These are phyloP conservation scores for Apiospora sp. DNA, from an alignment of 2,329 filamentous ascomycete species.

Conservation along the genomic window DNA sequence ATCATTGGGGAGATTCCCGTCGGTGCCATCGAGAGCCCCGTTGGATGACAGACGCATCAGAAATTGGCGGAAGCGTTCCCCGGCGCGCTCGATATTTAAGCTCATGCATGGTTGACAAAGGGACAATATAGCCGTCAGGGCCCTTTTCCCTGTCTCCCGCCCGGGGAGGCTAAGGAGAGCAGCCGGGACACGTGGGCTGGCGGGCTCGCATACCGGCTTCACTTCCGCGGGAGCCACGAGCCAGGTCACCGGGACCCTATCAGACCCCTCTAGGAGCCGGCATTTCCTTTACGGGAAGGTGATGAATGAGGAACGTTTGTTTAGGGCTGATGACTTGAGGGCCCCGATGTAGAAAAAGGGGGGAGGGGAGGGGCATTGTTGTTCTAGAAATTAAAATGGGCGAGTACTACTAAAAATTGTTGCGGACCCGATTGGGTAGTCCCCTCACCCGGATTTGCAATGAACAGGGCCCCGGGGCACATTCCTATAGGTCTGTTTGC, in stretches of 20 bases:
- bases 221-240: neutral
- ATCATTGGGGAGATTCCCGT: neutral
- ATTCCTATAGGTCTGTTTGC: constrained; percentile 4
- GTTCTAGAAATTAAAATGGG: neutral
- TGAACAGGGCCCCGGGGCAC: neutral
- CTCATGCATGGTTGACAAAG: neutral
- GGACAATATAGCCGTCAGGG: neutral
- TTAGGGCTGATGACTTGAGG: neutral
- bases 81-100: neutral
- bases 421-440: neutral
- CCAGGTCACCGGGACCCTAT: neutral
- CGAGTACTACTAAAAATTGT: neutral
- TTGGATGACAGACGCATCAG: neutral
- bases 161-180: neutral
- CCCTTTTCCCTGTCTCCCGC: neutral
- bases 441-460: neutral
- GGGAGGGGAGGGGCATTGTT: neutral
- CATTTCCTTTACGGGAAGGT: neutral
- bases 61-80: neutral
- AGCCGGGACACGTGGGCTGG: neutral
- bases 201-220: neutral
- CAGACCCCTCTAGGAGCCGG: neutral
- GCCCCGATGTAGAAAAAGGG: neutral
- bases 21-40: neutral
- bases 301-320: neutral